Conservation (phyloP, 805 yeast species). For the Wickerhamomyces queroliae region DNA sequence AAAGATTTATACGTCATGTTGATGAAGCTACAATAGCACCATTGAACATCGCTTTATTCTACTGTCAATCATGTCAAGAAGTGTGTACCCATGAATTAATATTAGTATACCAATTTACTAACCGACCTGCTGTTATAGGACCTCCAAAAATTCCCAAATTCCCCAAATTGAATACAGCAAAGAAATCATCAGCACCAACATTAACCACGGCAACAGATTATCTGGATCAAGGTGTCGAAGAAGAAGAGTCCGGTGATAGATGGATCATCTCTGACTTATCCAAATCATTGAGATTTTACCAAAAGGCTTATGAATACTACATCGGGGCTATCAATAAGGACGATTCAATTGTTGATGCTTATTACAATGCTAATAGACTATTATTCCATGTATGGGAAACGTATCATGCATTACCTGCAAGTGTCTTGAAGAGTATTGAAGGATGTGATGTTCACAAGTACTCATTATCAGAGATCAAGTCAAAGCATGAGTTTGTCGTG, state of each 20-base stretch:
- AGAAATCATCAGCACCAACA: slow-evolving; percentile 1
- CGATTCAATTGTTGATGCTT: slow-evolving; percentile 34
- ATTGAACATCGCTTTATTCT: no score
- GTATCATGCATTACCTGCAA: slow-evolving; percentile 35
- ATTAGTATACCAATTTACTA: neutral
- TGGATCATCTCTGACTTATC: slow-evolving; percentile 64
- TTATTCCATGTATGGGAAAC: slow-evolving; percentile 54
- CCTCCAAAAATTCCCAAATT: slow-evolving; percentile 12
- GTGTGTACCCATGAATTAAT: neutral
- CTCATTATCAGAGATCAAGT: slow-evolving; percentile 7
- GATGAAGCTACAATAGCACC: no score
- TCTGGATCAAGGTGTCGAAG: slow-evolving; percentile 49
- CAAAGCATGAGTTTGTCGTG: slow-evolving; percentile 10
- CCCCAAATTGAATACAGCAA: slow-evolving; percentile 7
- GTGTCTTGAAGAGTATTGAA: slow-evolving; percentile 26
- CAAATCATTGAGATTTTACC: slow-evolving; percentile 61
- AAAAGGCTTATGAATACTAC: slow-evolving; percentile 46
- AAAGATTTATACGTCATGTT: no score
- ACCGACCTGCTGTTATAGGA: slow-evolving; percentile 2
- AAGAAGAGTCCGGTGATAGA: slow-evolving; percentile 73
- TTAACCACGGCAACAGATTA: slow-evolving; percentile 41
- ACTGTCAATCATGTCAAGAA: neutral
- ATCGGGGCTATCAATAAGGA: slow-evolving; percentile 21
- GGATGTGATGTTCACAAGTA: slow-evolving; percentile 6
- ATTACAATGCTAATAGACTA: slow-evolving; percentile 55